A percentile compares a stretch with the other conserved stretches of the same genome.
Conservation (phyloP, 306 rosid species). For the Malus fusca region DNA sequence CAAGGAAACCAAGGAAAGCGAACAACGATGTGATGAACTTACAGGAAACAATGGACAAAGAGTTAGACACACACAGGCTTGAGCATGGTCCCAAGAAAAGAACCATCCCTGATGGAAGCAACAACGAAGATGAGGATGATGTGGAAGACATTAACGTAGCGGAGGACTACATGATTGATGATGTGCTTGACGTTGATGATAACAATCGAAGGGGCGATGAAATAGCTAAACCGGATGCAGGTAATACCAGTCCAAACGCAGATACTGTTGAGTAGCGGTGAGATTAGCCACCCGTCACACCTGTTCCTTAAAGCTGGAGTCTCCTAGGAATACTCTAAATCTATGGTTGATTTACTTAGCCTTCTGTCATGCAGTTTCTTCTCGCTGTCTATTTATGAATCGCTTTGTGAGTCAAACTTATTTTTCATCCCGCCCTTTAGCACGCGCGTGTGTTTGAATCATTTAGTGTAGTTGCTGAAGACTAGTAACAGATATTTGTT, state of each 20-base stretch:
- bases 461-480: background rate
- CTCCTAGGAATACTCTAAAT: background rate
- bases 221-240: constrained; percentile 46
- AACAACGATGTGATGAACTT: constrained; percentile 57
- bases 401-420: background rate
- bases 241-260: constrained; percentile 13
- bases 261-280: constrained; percentile 22
- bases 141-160: constrained; percentile 84
- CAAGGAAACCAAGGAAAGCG: constrained; percentile 62
- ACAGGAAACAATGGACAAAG: constrained; percentile 99
- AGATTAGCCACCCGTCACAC: background rate
- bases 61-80: constrained; percentile 88
- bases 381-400: background rate
- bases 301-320: background rate
- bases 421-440: background rate
- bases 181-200: constrained; percentile 67
- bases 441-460: background rate
- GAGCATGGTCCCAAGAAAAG: constrained; percentile 99
- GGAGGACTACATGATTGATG: constrained; percentile 95
- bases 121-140: constrained; percentile 79
- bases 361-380: background rate
- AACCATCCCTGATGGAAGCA: constrained; percentile 67
- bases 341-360: background rate
- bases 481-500: background rate
- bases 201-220: constrained; percentile 62